A percentile compares a stretch with the other conserved stretches of the same genome.
Evolutionary conservation across 2,329 filamentous ascomycete species (phyloP).

Genomic region (Alternaria gaisen): DNA sequence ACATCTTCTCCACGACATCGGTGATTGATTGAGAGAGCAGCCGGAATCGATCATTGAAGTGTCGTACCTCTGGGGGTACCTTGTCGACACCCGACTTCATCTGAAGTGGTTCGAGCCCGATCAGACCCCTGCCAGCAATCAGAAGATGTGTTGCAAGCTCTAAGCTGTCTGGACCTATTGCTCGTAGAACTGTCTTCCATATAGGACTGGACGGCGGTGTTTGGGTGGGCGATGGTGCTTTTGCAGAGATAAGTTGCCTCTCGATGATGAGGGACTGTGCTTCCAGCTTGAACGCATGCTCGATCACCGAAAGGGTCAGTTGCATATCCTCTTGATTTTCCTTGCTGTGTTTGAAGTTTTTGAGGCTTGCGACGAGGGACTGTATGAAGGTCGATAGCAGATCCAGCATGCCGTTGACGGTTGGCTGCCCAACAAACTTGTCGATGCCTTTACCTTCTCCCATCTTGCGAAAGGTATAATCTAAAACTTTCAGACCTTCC

Average conservation of each 20-base stretch:
- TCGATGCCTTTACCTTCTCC: constrained; percentile 43
- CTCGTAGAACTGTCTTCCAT: constrained; percentile 78
- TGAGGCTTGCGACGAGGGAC: constrained; percentile 45
- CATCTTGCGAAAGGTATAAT: constrained; percentile 46
- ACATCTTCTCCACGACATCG: constrained; percentile 78
- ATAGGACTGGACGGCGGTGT: constrained; percentile 75
- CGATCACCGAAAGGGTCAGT: constrained; percentile 70
- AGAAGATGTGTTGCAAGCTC: constrained; percentile 78
- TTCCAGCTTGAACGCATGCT: constrained; percentile 73
- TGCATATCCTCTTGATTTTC: constrained; percentile 48
- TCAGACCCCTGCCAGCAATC: constrained; percentile 72
- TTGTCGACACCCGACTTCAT: constrained; percentile 51
- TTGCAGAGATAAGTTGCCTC: constrained; percentile 70
- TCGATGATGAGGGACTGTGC: constrained; percentile 75
- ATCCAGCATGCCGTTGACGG: constrained; percentile 67
- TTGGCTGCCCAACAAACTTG: constrained; percentile 53
- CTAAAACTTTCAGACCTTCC: constrained; percentile 61
- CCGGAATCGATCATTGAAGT: constrained; percentile 79
- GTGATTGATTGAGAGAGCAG: constrained; percentile 71
- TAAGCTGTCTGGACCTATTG: constrained; percentile 72
- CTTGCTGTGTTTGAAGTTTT: constrained; percentile 36
- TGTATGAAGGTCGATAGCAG: constrained; percentile 68
- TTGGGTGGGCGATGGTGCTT: constrained; percentile 69
- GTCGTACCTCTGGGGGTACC: constrained; percentile 64
- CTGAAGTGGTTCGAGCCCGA: constrained; percentile 77